Base-by-base conservation (phyloP, 2,329 filamentous ascomycete genomes). In the Monilinia aucupariae region DNA sequence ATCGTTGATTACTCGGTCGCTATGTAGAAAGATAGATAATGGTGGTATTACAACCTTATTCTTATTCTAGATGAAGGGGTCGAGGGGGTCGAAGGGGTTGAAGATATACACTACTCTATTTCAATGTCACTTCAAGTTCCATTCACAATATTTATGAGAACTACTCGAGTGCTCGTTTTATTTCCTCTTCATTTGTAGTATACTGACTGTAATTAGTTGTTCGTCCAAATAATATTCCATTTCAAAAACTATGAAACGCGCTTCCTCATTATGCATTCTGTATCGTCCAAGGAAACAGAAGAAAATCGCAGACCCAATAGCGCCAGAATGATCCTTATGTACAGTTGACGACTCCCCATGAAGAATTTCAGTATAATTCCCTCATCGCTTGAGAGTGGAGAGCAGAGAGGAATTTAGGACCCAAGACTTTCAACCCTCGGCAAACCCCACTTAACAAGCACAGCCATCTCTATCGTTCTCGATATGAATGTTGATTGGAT, bases 401-500 rank as follows among this genome's bases (percentile, higher is more conserved):
- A 39, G 22, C 22, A 32, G 37, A 25, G 41, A 32, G 52, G 49
- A 58, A 64, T 55, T n/a, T 34, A 54, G 61, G 51, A 62, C 22
- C 32, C 48, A 59, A 55, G 43, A 54, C 53, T 59, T 45, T 32
- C 49, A 30, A 50, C 39, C 49, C 51, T 54, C n/a, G 65, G 61
- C 52, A 41, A 10, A 51, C 20, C 27, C 32, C 30, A 27, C 68
- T 83, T 83, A 99, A 80, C 94, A 99, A 71, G 92, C 87, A 78
- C 94, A 99, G 63, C 92, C 92, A 73, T 96, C 91, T 71, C 91
- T 87, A 72, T 96, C 91, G 76, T 91, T 92, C 78, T 96, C 92
- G 70, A 97, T 90, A 78, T 96, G 91, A 76, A 99, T 97, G 76
- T 96, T 96, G 78, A 99, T 97, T 58, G 93, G 93, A 75, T 97